Percentiles rank a stretch among this genome's conserved stretches.
Evolutionary conservation across 106 monocot species (phyloP).

Genomic region (Gastrodia elata): DNA sequence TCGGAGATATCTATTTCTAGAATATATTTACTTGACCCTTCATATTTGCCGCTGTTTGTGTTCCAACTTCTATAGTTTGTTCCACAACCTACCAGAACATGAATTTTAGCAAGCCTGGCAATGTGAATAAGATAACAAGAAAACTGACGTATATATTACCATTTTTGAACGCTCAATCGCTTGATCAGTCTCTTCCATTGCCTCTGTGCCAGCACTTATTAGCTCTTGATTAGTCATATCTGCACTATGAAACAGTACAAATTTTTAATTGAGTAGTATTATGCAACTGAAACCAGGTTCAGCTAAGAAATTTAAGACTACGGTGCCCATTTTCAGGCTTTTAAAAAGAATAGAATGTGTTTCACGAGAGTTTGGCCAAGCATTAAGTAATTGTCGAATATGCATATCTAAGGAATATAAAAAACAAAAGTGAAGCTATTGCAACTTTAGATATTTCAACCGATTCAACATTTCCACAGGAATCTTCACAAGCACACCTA

Average conservation of each 20-base stretch:
- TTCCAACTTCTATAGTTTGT: conserved; percentile 90
- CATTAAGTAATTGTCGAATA: too few relatives aligned
- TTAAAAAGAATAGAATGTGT: too few relatives aligned
- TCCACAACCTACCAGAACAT: conserved; percentile 79
- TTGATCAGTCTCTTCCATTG: conserved; percentile 94
- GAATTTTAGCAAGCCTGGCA: conserved; percentile 1
- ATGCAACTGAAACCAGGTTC: too few relatives aligned
- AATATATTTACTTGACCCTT: conserved; percentile 77
- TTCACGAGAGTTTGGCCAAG: too few relatives aligned
- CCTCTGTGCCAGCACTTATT: conserved; percentile 57
- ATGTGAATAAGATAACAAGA: neutral
- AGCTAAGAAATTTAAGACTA: too few relatives aligned
- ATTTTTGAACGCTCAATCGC: conserved; percentile 89
- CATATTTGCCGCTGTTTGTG: conserved; percentile 73
- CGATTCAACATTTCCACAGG: too few relatives aligned
- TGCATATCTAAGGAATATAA: too few relatives aligned
- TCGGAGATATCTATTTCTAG: too few relatives aligned
- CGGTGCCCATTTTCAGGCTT: too few relatives aligned
- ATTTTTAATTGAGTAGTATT: neutral
- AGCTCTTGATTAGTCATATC: conserved; percentile 93
- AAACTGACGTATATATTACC: conserved; percentile 20
- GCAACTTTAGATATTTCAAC: too few relatives aligned
- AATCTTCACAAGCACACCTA: too few relatives aligned
- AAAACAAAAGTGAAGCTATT: too few relatives aligned
- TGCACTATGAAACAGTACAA: conserved; percentile 12